phyloP scores from a whole-genome alignment of 2,329 filamentous ascomycete species.

The Venturia aucupariae region DNA sequence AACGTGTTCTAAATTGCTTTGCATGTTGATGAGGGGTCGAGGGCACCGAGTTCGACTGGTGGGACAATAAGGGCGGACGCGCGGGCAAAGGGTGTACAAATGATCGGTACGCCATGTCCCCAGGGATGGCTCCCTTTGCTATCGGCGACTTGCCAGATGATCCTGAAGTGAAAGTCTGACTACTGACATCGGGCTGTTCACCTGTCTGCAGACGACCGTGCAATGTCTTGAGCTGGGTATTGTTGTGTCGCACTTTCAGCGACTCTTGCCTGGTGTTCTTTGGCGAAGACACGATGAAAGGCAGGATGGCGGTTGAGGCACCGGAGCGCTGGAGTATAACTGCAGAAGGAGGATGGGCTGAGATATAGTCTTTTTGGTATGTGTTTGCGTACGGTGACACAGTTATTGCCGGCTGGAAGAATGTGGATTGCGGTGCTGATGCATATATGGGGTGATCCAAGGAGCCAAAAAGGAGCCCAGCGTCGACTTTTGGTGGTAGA shows the following conservation, averaged over 20 bases:
- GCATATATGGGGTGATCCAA: background rate
- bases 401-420: background rate
- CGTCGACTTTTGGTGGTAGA: background rate
- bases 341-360: background rate
- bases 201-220: background rate
- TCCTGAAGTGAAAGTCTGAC: background rate
- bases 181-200: background rate
- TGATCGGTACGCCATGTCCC: conserved; percentile 10
- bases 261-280: background rate
- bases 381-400: background rate
- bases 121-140: background rate
- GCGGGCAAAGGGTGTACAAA: conserved; percentile 18
- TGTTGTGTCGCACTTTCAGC: background rate
- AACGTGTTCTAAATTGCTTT: conserved; percentile 67
- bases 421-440: conserved; percentile 1
- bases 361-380: background rate
- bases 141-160: conserved; percentile 12
- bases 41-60: conserved; percentile 81
- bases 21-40: conserved; percentile 88
- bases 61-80: conserved; percentile 45
- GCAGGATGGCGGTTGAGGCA: conserved; percentile 12
- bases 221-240: background rate
- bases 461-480: conserved; percentile 4
- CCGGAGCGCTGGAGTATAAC: background rate
- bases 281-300: conserved; percentile 11